Evolutionary conservation across 2,329 filamentous ascomycete genomes (phyloP).

Genomic region (Claviceps pusilla): DNA sequence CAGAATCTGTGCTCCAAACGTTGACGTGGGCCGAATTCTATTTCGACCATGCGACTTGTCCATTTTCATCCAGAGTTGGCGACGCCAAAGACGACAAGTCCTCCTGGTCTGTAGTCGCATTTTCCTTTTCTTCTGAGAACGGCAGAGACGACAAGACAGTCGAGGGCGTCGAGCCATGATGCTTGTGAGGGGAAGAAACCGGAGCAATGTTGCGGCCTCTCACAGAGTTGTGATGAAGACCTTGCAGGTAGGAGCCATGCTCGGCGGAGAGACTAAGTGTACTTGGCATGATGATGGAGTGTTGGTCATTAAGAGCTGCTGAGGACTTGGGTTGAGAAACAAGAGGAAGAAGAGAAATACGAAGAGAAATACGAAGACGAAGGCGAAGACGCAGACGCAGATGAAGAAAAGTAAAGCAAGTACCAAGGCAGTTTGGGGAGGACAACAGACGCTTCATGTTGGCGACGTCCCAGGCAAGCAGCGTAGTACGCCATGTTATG

Average conservation of each 20-base stretch:
- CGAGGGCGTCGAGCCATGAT: background rate
- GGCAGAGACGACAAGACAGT: background rate
- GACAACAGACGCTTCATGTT: too few species aligned
- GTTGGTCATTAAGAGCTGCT: background rate
- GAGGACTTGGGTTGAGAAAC: background rate
- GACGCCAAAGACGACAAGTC: background rate
- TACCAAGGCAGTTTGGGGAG: background rate
- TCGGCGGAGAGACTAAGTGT: conserved; percentile 1
- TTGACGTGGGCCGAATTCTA: conserved; percentile 3
- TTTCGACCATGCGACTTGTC: conserved; percentile 1
- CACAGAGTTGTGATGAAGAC: background rate
- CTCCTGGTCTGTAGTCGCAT: background rate
- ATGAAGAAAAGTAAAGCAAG: background rate
- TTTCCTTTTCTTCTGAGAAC: conserved; percentile 3
- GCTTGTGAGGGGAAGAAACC: background rate
- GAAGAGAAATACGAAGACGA: too few species aligned
- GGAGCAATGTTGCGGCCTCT: background rate
- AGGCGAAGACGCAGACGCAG: too few species aligned
- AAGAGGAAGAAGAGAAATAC: background rate
- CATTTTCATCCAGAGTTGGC: background rate
- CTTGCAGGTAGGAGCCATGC: conserved; percentile 1
- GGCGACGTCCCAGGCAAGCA: too few species aligned
- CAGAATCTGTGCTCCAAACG: background rate
- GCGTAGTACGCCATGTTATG: too few species aligned
- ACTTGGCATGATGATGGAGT: conserved; percentile 2